Evolutionary conservation across 2,329 filamentous ascomycete species (phyloP), one percentile per base, ranked within the genome.

Genomic region (Aureobasidium zeae): DNA sequence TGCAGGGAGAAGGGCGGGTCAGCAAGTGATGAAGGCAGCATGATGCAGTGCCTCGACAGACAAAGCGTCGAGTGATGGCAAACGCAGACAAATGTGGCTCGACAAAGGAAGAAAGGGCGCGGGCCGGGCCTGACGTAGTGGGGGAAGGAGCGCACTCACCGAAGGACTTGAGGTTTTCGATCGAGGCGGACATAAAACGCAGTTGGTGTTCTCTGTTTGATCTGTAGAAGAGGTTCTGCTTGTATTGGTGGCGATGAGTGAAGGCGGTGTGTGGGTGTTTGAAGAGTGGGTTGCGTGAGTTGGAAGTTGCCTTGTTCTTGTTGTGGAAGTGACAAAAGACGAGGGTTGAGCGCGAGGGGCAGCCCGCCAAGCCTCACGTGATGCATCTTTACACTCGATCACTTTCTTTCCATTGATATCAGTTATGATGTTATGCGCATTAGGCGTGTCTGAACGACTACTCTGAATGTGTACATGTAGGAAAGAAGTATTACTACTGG

Each of bases 131-230:
- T 41, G 33, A 48, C 46, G 46, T 39, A 45, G 51, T 31, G 45
- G 38, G 47, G 44, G 49, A 51, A 54, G 53, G 53, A 51, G 57
- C 48, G 35, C 28, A 74, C 84, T 64, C 73, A 91, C 86, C 86
- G 81, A 86, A 86, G 76, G 82, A 81, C 80, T 91, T 91, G 73
- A 93, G 83, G 79, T 93, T 93, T 87, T 91, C 84, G 84, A 91
- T 91, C 45, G 50, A 42, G 44, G 49, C 52, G 81, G 86, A 91
- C 86, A 93, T 91, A 89, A 87, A 88, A 53, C 49, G 51, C 48
- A 46, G 48, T 44, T 35, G 34, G 22, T 48, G 37, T 41, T 44
- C 32, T 46, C 36, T 37, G 31, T 45, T 24, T n/a, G n/a, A n/a
- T n/a, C 42, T 29, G 35, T 43, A 36, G 29, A 32, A 32, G 28